Evolutionary conservation across 257 asterid genomes (phyloP).

Genomic region (Jasminum sambac): DNA sequence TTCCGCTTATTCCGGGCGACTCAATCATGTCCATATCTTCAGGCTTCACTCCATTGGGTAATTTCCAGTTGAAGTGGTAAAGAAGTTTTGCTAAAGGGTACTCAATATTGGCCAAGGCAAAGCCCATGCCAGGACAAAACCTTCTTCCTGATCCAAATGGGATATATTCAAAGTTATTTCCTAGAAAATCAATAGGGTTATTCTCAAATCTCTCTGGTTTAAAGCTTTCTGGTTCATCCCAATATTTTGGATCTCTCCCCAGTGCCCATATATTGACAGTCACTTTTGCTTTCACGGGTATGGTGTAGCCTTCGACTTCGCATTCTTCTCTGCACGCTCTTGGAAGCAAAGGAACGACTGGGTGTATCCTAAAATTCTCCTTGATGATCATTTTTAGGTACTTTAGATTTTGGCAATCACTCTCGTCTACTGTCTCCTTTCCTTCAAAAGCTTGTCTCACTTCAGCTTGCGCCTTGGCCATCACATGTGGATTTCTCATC

Average conservation of each 20-base stretch:
- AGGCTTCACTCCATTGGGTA: not conserved
- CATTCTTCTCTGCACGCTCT: too few species aligned
- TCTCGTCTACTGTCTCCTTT: slow-evolving; percentile 5
- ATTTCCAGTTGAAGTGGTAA: slow-evolving; percentile 10
- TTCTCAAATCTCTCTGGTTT: too few species aligned
- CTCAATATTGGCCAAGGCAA: too few species aligned
- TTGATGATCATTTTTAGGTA: slow-evolving; percentile 3
- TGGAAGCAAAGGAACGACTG: not conserved
- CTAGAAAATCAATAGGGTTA: too few species aligned
- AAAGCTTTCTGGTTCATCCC: slow-evolving; percentile 7
- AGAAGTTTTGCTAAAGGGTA: slow-evolving; percentile 4
- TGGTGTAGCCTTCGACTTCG: not conserved
- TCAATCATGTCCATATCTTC: slow-evolving; percentile 8
- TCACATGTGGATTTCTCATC: slow-evolving; percentile 6
- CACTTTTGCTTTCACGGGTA: slow-evolving; percentile 11
- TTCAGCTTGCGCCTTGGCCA: slow-evolving; percentile 18
- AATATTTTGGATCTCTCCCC: not conserved
- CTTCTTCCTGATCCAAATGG: too few species aligned
- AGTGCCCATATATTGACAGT: slow-evolving; percentile 3
- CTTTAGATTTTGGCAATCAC: not conserved
- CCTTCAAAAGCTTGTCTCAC: slow-evolving; percentile 5
- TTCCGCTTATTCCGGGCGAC: not conserved
- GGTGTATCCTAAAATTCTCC: not conserved
- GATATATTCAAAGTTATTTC: too few species aligned
- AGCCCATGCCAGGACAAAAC: too few species aligned